Percentiles rank a stretch among this genome's conserved stretches.
Conservation (phyloP, 108 stramenopile genomes). For the Cyclostephanos invisitatus region DNA sequence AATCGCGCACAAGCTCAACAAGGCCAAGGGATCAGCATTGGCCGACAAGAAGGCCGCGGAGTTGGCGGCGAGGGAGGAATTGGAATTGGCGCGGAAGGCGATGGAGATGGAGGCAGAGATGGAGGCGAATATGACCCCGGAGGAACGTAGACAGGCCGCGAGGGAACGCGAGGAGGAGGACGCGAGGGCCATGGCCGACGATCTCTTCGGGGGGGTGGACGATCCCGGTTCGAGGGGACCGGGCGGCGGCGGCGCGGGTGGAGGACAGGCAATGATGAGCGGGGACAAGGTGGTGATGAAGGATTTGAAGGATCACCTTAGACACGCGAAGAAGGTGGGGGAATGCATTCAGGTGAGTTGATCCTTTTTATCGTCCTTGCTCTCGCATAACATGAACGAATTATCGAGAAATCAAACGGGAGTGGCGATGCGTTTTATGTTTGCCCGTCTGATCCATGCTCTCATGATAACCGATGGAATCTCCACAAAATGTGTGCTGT, state of each 20-base stretch:
- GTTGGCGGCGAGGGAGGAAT: constrained; percentile 60
- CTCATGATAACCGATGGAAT: constrained; percentile 8
- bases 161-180: constrained; percentile 75
- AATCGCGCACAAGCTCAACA: constrained; percentile 43
- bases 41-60: constrained; percentile 77
- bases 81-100: constrained; percentile 79
- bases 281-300: constrained; percentile 78
- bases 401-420: not conserved
- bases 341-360: constrained; percentile 70
- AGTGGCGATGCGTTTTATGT: not conserved
- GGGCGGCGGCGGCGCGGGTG: constrained; percentile 6
- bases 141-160: constrained; percentile 65
- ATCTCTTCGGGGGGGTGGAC: constrained; percentile 83
- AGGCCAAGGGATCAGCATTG: constrained; percentile 88
- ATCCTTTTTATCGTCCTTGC: not conserved
- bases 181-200: constrained; percentile 79
- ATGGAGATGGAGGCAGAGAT: constrained; percentile 87
- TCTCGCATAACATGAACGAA: not conserved
- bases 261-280: constrained; percentile 39
- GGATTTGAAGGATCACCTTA: constrained; percentile 89
- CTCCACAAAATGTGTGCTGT: no score
- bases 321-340: constrained; percentile 84
- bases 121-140: constrained; percentile 85
- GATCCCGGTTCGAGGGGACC: constrained; percentile 17
- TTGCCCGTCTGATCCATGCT: not conserved